Percentiles rank a stretch among this genome's conserved stretches.
phyloP scores from a whole-genome alignment of 176 grass and related monocot genomes.

The Carex littledalei region DNA sequence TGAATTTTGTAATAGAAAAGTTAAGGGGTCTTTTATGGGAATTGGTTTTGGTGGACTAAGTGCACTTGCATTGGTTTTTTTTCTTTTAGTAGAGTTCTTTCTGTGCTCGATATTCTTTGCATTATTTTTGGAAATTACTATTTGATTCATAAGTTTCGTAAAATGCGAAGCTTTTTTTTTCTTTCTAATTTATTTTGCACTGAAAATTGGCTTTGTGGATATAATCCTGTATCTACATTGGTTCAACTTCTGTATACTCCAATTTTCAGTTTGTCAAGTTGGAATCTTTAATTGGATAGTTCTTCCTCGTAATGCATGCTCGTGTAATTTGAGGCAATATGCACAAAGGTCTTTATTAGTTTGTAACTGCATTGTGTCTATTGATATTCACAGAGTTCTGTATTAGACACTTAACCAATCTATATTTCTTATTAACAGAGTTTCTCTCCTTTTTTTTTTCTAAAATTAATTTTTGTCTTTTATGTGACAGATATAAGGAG shows the following conservation, averaged over 20 bases:
- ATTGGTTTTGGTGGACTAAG: neutral
- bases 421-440: neutral
- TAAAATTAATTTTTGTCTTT: neutral
- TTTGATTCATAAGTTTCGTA: neutral
- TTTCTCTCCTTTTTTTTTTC: neutral
- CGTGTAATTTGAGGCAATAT: neutral
- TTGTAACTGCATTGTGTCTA: too few relatives aligned
- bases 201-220: neutral
- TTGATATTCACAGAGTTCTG: neutral
- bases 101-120: neutral
- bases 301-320: neutral
- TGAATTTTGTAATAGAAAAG: neutral
- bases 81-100: neutral
- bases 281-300: neutral
- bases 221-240: neutral
- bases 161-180: neutral
- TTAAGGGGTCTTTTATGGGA: neutral
- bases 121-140: neutral
- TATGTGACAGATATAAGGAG: slow-evolving; percentile 47
- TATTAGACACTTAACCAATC: neutral
- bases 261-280: neutral
- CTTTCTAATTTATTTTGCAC: neutral
- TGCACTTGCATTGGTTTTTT: neutral
- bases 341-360: neutral
- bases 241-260: too few relatives aligned